Evolutionary conservation across 352 stramenopile genomes (phyloP).

Genomic region (Thalassiosira mediterranea): DNA sequence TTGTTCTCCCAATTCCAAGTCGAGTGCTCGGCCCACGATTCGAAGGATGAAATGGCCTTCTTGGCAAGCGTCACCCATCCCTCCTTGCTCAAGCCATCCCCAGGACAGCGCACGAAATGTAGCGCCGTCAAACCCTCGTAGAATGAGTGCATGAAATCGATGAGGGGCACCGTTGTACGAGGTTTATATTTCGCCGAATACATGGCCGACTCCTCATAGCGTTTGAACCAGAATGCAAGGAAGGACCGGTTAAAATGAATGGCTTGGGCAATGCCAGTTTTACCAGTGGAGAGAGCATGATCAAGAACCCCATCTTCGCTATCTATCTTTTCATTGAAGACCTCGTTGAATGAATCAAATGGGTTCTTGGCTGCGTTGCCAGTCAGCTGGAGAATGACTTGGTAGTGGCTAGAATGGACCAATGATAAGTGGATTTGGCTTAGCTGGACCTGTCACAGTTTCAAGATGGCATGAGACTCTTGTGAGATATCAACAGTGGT

Average conservation of each 20-base stretch:
- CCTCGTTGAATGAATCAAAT: background rate
- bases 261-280: background rate
- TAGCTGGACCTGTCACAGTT: slow-evolving; percentile 5
- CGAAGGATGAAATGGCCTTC: background rate
- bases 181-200: slow-evolving; percentile 12
- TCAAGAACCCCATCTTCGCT: slow-evolving; percentile 13
- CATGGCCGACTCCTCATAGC: slow-evolving; percentile 22
- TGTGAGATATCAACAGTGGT: background rate
- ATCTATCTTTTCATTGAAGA: slow-evolving; percentile 4
- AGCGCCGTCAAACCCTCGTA: slow-evolving; percentile 7
- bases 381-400: slow-evolving; percentile 12
- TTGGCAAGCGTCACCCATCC: slow-evolving; percentile 7
- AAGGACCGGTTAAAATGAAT: slow-evolving; percentile 28
- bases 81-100: background rate
- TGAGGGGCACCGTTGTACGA: slow-evolving; percentile 7
- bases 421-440: slow-evolving; percentile 1
- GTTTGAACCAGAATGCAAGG: slow-evolving; percentile 29
- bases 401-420: slow-evolving; percentile 5
- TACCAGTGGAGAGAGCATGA: slow-evolving; percentile 9
- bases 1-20: slow-evolving; percentile 39
- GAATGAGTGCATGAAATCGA: slow-evolving; percentile 5
- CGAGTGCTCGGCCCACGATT: slow-evolving; percentile 7
- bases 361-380: slow-evolving; percentile 1
- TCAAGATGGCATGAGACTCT: background rate
- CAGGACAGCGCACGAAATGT: background rate